phyloP scores from a whole-genome alignment of 192 early-diverging fungal genomes.

The Coemansia sp. region DNA sequence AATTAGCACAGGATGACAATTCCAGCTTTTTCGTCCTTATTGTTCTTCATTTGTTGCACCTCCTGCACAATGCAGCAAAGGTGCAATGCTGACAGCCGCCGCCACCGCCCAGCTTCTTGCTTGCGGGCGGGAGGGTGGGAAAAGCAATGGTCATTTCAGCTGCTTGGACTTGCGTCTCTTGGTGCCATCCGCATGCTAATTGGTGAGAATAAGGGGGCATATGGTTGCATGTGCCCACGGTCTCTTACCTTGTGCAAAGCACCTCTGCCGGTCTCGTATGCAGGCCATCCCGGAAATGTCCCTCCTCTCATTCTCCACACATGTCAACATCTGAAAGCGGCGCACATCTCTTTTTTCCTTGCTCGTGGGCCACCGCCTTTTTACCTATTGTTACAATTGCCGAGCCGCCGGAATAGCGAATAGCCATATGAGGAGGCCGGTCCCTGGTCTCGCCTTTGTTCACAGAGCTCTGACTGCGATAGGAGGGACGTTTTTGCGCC shows the following conservation, averaged over 20 bases:
- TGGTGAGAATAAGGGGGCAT: not conserved
- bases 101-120: not conserved
- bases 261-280: not conserved
- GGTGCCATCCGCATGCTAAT: not conserved
- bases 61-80: not conserved
- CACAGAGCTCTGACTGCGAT: not conserved
- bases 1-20: not conserved
- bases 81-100: not conserved
- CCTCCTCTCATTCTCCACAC: not conserved
- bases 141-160: not conserved
- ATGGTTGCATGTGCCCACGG: not conserved
- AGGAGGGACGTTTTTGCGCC: not conserved
- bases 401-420: not conserved
- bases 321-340: slow-evolving; percentile 4
- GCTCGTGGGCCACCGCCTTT: not conserved
- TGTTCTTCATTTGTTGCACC: not conserved
- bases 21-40: not conserved
- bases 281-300: not conserved
- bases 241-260: not conserved
- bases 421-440: not conserved
- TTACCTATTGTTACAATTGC: not conserved
- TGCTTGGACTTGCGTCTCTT: not conserved
- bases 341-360: not conserved
- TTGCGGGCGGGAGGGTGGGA: not conserved
- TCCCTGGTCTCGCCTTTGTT: slow-evolving; percentile 1